Evolutionary conservation across 2,329 filamentous ascomycete species (phyloP), one percentile per base, ranked within the genome.

Genomic region (Rhexocercosporidium sp.): DNA sequence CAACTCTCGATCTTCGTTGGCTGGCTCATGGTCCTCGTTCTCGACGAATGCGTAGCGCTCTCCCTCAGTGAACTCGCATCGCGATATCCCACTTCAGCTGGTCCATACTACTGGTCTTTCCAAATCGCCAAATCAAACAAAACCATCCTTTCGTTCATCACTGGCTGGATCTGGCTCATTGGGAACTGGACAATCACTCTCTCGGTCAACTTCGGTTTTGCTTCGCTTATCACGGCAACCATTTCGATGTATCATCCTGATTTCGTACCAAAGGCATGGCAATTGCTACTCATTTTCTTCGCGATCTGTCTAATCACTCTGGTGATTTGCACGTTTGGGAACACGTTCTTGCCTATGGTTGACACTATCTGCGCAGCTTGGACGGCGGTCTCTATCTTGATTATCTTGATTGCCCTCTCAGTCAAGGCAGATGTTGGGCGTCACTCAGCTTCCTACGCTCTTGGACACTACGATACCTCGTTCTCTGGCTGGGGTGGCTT

Each of bases 171-270:
- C 25, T 94, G 92, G 76, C 86, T 92, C 20, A 88, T 93, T 61
- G 92, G 92, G 66, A 94, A 94, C 80, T 90, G 93, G 77, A 93
- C 90, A 71, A 94, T 94, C 72, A 93, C 91, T 0, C 82, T 93
- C n/a, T 86, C 90, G n/a, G 91, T 93, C 76, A 92, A 92, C 81
- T 94, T 93, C 74, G 92, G 90, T 75, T 85, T 87, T 66, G 85
- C 85, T 0, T 85, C 82, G 1, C 73, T 89, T 56, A 78, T 88
- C 39, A 82, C 82, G 2, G 85, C 82, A 0, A 82, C 82, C 0
- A 75, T 86, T 4, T 81, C 82, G 2, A 82, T 89, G 71, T 88
- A 84, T 71, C 82, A 86, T 62, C 83, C 85, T 0, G 81, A 84
- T 66, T 87, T 84, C 75, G 79, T 75, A 0, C 79, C 85, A 54